These are phyloP conservation scores for Leucocoprinus birnbaumii DNA, from an alignment of 768 basidiomycete genomes.

Conservation along the genomic window DNA sequence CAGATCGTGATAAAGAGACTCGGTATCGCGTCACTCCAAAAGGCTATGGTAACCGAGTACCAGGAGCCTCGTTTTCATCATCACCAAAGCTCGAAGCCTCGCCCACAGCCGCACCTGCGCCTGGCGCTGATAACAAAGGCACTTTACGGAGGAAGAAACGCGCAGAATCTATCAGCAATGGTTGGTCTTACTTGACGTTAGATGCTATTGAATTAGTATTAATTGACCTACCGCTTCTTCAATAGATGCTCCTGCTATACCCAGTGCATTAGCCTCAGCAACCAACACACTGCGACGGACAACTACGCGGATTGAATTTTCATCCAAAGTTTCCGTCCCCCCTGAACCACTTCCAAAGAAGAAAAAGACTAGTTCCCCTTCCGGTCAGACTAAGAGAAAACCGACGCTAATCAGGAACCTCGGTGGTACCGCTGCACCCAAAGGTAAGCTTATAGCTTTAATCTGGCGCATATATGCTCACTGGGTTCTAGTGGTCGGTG, in stretches of 20 bases:
- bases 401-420: conserved; percentile 88
- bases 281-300: conserved; percentile 58
- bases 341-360: conserved; percentile 41
- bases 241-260: conserved; percentile 19
- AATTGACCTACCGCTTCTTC: conserved; percentile 15
- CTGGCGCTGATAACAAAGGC: conserved; percentile 41
- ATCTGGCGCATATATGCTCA: conserved; percentile 13
- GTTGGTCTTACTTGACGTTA: conserved; percentile 29
- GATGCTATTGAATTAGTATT: background rate
- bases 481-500: conserved; percentile 71
- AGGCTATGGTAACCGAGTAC: conserved; percentile 59
- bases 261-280: conserved; percentile 37
- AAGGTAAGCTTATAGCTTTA: conserved; percentile 50
- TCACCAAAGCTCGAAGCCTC: conserved; percentile 20
- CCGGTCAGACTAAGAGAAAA: conserved; percentile 52
- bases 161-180: conserved; percentile 39
- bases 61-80: conserved; percentile 46
- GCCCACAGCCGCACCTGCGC: conserved; percentile 26
- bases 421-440: conserved; percentile 61
- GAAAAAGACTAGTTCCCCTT: conserved; percentile 50
- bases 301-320: conserved; percentile 51
- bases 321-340: conserved; percentile 31
- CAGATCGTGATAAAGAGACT: conserved; percentile 80
- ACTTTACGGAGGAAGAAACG: conserved; percentile 57
- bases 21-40: conserved; percentile 76